phyloP scores from a whole-genome alignment of 108 stramenopile species.

The Cyclotella atomus region DNA sequence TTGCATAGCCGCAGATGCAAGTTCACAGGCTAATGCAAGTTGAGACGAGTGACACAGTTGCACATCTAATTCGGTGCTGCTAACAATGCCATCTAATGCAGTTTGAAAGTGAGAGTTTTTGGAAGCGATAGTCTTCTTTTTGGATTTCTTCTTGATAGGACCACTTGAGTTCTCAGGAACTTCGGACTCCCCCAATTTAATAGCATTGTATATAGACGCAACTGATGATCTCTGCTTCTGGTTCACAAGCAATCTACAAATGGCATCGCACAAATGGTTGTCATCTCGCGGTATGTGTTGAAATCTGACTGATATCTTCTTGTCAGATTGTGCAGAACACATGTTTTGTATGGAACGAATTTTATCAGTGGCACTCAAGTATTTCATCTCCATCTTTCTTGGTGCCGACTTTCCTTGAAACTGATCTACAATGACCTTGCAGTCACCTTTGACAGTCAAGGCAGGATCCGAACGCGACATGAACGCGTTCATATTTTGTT shows the following conservation, averaged over 20 bases:
- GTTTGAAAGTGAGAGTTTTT: constrained; percentile 2
- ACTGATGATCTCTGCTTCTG: constrained; percentile 22
- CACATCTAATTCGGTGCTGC: constrained; percentile 5
- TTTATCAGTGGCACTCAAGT: constrained; percentile 26
- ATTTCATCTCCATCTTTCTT: constrained; percentile 58
- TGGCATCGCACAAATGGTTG: constrained; percentile 60
- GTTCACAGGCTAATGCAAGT: constrained; percentile 40
- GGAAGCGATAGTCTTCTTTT: not conserved
- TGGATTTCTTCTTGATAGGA: constrained; percentile 3
- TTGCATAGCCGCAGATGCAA: constrained; percentile 21
- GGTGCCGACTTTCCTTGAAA: constrained; percentile 55
- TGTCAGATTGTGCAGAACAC: not conserved
- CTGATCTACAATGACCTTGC: constrained; percentile 78
- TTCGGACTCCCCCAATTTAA: constrained; percentile 25
- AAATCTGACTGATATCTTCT: constrained; percentile 24
- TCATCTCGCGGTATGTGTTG: constrained; percentile 59
- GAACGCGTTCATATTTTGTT: not conserved
- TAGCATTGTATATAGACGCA: constrained; percentile 21
- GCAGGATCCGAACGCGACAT: not conserved
- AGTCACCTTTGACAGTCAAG: constrained; percentile 71
- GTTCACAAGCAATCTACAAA: constrained; percentile 50
- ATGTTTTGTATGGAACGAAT: constrained; percentile 26
- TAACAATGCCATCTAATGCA: constrained; percentile 4
- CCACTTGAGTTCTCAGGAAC: not conserved
- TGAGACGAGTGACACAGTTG: constrained; percentile 37